Evolutionary conservation across 371 early-diverging fungal species (phyloP), one percentile per base, ranked within the genome.

Genomic region (Mortierella sp.): DNA sequence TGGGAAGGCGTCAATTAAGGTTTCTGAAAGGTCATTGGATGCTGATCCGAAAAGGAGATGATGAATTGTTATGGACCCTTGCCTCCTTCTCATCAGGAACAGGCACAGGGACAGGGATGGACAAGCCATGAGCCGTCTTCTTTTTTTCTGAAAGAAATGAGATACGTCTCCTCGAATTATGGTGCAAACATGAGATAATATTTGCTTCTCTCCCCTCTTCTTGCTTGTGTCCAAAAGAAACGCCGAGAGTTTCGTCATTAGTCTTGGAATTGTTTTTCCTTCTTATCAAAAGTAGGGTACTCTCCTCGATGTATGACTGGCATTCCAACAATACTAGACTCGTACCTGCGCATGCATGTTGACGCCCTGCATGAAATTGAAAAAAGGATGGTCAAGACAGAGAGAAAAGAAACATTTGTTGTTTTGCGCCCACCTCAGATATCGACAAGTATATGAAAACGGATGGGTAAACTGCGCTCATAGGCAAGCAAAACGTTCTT

Each of bases 1-100:
- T 65, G 68, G 68, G 68, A 65, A 65, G 68, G 68, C 42, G 24
- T 65, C 24, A 65, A 65, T 38, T 65, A 38, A 38, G 11, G 68
- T 65, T 65, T 21, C 4, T 9, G 42, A 65, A 34, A 21, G 21
- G 42, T 65, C 68, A 65, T 65, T 65, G 68, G 68, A 3, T 2
- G 63, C 34, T 65, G 24, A 65, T 21, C 21, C 38, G 34, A 7
- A 21, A 21, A 65, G 65, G 21, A 24, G 38, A 34, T 38, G 38
- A 21, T 21, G 65, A 14, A 8, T 38, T 19, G 34, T 38, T 38
- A 38, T 60, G 68, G 68, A 65, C 68, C 42, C 68, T 63, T 63
- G 19, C 60, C 26, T 58, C 8, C 60, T 26, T 10, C 10, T 26
- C 9, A 11, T 58, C 42, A 38, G 42, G 42, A 5, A 5, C 42